Evolutionary conservation across 495 filamentous ascomycete species (phyloP).

Genomic region (Rostrohypoxylon terebratum): DNA sequence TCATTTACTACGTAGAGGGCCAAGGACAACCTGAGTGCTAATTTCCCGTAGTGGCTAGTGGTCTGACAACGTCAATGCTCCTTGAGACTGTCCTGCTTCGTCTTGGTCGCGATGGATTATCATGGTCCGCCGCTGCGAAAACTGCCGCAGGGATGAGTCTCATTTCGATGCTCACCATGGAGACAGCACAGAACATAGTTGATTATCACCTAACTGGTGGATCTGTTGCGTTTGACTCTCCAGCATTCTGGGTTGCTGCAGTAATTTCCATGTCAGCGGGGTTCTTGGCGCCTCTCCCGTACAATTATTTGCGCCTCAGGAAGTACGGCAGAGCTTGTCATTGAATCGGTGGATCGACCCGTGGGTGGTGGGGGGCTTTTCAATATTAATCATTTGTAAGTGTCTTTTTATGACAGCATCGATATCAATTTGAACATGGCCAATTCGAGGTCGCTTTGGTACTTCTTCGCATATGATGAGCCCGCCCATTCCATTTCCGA

Average conservation of each 20-base stretch:
- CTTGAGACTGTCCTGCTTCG: background rate
- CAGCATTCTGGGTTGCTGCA: background rate
- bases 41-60: background rate
- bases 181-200: background rate
- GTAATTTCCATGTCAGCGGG: background rate
- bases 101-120: background rate
- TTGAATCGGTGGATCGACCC: background rate
- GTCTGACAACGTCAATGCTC: background rate
- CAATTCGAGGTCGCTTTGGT: no score
- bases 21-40: background rate
- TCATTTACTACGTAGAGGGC: background rate
- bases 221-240: background rate
- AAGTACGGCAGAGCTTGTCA: background rate
- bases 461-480: no score
- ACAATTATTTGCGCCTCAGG: background rate
- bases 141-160: background rate
- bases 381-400: no score
- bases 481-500: no score
- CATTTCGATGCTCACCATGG: background rate
- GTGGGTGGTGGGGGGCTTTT: background rate
- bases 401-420: no score
- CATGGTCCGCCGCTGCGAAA: background rate
- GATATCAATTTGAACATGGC: no score
- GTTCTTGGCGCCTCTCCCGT: background rate
- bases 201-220: background rate